A percentile compares a stretch with the other conserved stretches of the same genome.
These are phyloP conservation scores for Diutina pseudorugosa DNA, from an alignment of 1,139 yeast genomes.

Conservation along the genomic window DNA sequence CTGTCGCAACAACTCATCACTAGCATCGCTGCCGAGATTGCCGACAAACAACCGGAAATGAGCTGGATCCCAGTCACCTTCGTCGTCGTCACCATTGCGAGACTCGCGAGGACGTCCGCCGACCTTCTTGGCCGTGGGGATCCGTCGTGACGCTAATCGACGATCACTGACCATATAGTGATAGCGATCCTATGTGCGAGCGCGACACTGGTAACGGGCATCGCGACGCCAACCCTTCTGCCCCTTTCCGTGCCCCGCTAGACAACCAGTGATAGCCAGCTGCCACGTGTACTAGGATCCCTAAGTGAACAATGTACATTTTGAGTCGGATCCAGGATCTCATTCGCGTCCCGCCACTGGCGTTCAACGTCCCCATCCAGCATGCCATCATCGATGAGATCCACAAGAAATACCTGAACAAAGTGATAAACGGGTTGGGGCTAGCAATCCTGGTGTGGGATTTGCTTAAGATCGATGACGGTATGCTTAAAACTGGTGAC, in stretches of 20 bases:
- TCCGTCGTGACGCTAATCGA: background rate
- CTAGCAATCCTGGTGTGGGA: conserved; percentile 81
- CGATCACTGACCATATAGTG: background rate
- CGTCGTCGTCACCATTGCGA: background rate
- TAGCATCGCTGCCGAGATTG: conserved; percentile 58
- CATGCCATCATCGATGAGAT: conserved; percentile 71
- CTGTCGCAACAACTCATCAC: conserved; percentile 36
- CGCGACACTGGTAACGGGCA: background rate
- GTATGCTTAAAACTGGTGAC: conserved; percentile 88
- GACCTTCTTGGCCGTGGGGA: background rate
- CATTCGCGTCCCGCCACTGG: conserved; percentile 78
- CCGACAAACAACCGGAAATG: conserved; percentile 70
- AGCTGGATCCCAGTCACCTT: conserved; percentile 50
- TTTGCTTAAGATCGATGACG: conserved; percentile 67
- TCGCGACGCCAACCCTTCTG: background rate
- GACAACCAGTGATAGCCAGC: background rate
- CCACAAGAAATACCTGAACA: conserved; percentile 75
- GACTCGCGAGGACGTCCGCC: background rate
- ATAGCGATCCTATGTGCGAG: background rate
- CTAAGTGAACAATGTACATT: conserved; percentile 50
- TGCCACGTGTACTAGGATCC: background rate
- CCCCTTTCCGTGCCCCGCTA: background rate
- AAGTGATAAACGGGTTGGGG: conserved; percentile 72
- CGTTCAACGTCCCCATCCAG: conserved; percentile 59
- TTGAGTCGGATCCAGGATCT: conserved; percentile 71